phyloP scores from a whole-genome alignment of 176 grass and related monocot genomes.

The Paspalum notatum region DNA sequence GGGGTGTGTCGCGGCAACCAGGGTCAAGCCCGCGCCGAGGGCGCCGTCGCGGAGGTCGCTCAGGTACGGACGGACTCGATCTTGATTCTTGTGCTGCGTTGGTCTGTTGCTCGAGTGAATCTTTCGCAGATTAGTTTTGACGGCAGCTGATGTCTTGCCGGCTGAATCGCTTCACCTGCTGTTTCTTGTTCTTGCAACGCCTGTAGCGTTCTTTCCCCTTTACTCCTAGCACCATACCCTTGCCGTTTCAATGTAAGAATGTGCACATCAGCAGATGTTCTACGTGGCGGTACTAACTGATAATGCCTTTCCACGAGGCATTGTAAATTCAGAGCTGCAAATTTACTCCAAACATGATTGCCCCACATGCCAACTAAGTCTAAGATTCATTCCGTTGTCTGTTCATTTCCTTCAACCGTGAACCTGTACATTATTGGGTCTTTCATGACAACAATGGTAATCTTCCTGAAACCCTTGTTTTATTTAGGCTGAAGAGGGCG shows the following conservation, averaged over 20 bases:
- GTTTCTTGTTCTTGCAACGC: background rate
- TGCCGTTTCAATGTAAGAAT: no score
- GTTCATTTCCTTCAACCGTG: background rate
- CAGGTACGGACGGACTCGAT: conserved; percentile 36
- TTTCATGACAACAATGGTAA: background rate
- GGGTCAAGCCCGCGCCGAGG: conserved; percentile 1
- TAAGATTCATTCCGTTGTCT: background rate
- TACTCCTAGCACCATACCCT: no score
- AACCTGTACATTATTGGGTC: no score
- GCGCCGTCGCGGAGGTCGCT: conserved; percentile 53
- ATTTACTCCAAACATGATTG: background rate
- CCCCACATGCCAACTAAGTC: conserved; percentile 25
- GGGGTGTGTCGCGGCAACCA: background rate
- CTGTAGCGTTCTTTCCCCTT: background rate
- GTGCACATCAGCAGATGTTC: background rate
- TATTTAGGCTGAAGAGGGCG: conserved; percentile 85
- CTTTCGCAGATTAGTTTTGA: background rate
- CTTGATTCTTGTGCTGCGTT: background rate
- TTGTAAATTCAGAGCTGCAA: background rate
- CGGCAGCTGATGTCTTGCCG: background rate
- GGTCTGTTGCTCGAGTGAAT: background rate
- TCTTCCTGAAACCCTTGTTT: background rate
- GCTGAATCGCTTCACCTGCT: background rate
- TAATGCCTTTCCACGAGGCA: conserved; percentile 12
- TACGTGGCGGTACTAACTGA: background rate